Evolutionary conservation across 1,284 basidiomycete species (phyloP).

Genomic region (Heterobasidion parviporum): DNA sequence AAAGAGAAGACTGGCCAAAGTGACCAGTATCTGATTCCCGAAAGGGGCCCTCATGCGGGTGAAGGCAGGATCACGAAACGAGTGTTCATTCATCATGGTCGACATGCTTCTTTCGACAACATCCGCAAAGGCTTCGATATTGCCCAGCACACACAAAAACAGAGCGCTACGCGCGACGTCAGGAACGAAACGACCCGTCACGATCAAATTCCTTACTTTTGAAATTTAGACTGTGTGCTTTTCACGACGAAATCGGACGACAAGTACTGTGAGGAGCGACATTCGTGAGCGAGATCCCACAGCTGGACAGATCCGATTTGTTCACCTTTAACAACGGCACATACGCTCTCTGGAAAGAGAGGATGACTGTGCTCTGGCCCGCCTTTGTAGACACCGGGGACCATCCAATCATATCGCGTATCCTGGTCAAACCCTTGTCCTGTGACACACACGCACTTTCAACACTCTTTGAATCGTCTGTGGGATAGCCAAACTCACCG

Average conservation of each 20-base stretch:
- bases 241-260: constrained; percentile 57
- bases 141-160: constrained; percentile 43
- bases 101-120: constrained; percentile 36
- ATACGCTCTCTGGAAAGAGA: constrained; percentile 60
- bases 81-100: constrained; percentile 25
- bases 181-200: neutral
- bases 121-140: constrained; percentile 35
- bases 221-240: constrained; percentile 33
- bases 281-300: no score
- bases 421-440: neutral
- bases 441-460: neutral
- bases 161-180: constrained; percentile 31
- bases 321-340: constrained; percentile 50
- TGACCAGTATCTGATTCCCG: constrained; percentile 29
- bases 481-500: neutral
- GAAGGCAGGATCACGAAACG: constrained; percentile 7
- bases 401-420: neutral
- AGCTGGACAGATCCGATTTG: neutral
- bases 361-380: neutral
- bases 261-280: constrained; percentile 36
- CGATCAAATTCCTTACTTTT: constrained; percentile 35
- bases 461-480: no score
- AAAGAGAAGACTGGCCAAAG: constrained; percentile 38
- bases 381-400: neutral
- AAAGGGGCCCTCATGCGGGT: constrained; percentile 33